These are phyloP conservation scores for Pestalotiopsis sp. DNA, from an alignment of 2,329 filamentous ascomycete species.

Conservation along the genomic window DNA sequence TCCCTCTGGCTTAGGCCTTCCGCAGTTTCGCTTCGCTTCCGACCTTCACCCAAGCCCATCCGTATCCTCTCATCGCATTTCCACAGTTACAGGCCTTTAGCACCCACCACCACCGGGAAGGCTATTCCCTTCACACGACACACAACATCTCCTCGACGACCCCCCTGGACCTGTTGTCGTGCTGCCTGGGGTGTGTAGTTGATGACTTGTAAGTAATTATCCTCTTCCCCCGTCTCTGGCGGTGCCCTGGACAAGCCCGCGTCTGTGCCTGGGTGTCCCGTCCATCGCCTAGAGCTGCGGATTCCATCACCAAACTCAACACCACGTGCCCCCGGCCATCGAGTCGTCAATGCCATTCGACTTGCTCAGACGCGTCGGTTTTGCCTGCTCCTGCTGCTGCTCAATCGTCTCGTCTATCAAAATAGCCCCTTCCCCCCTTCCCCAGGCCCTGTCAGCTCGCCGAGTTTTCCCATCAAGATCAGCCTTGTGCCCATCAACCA, in stretches of 20 bases:
- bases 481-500: slow-evolving; percentile 53
- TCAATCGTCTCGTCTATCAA: slow-evolving; percentile 27
- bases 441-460: slow-evolving; percentile 19
- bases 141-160: slow-evolving; percentile 16
- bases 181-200: slow-evolving; percentile 26
- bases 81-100: slow-evolving; percentile 13
- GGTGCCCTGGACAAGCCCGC: slow-evolving; percentile 28
- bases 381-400: slow-evolving; percentile 28
- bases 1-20: slow-evolving; percentile 22
- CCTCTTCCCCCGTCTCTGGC: slow-evolving; percentile 21
- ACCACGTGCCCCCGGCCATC: slow-evolving; percentile 32
- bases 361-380: slow-evolving; percentile 25
- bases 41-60: slow-evolving; percentile 23
- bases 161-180: slow-evolving; percentile 2
- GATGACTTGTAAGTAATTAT: slow-evolving; percentile 37
- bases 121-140: slow-evolving; percentile 10
- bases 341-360: slow-evolving; percentile 25
- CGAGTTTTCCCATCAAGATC: slow-evolving; percentile 48
- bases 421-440: slow-evolving; percentile 18
- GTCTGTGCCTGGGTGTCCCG: slow-evolving; percentile 21
- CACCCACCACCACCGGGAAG: slow-evolving; percentile 23
- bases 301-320: slow-evolving; percentile 30
- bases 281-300: slow-evolving; percentile 29
- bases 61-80: slow-evolving; percentile 20
- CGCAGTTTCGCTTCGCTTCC: slow-evolving; percentile 27